Evolutionary conservation across 2,329 filamentous ascomycete species (phyloP).

Genomic region (Aspergillus glaucus): DNA sequence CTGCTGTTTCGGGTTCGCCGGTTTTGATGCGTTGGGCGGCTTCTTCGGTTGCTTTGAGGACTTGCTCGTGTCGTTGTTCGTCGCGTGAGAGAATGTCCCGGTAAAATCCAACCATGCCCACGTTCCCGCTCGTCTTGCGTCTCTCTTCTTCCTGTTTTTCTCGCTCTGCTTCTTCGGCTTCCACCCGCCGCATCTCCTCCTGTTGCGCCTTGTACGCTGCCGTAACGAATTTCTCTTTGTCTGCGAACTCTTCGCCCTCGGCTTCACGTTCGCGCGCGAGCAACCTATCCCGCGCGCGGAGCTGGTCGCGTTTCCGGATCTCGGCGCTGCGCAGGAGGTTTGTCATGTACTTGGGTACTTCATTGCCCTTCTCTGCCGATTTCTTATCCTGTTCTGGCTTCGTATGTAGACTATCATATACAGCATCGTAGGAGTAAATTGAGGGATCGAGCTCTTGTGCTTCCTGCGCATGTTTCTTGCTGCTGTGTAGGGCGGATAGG

Average conservation of each 20-base stretch:
- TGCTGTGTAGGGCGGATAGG: slow-evolving; percentile 42
- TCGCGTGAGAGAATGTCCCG: slow-evolving; percentile 53
- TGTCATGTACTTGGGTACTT: slow-evolving; percentile 55
- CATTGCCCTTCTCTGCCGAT: slow-evolving; percentile 9
- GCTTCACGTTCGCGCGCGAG: slow-evolving; percentile 56
- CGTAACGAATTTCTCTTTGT: slow-evolving; percentile 63
- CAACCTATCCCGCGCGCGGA: slow-evolving; percentile 55
- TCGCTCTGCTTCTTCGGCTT: slow-evolving; percentile 52
- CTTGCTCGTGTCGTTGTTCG: slow-evolving; percentile 52
- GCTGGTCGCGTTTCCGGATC: slow-evolving; percentile 56
- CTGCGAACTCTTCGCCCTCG: slow-evolving; percentile 60
- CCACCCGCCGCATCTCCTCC: slow-evolving; percentile 51
- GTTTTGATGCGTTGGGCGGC: slow-evolving; percentile 29
- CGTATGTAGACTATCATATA: slow-evolving; percentile 44
- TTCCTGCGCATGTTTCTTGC: slow-evolving; percentile 38
- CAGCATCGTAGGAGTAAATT: slow-evolving; percentile 46
- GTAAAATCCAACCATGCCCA: slow-evolving; percentile 57
- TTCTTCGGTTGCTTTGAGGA: slow-evolving; percentile 50
- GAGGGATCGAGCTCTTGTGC: slow-evolving; percentile 41
- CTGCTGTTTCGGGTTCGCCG: slow-evolving; percentile 24
- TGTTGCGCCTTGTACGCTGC: slow-evolving; percentile 60
- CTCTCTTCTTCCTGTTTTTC: slow-evolving; percentile 50
- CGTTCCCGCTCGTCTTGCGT: slow-evolving; percentile 40
- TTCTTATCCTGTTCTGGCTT: slow-evolving; percentile 26
- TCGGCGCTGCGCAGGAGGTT: slow-evolving; percentile 55